Evolutionary conservation across 441 rosid genomes (phyloP).

Genomic region (Flueggea neowawraea): DNA sequence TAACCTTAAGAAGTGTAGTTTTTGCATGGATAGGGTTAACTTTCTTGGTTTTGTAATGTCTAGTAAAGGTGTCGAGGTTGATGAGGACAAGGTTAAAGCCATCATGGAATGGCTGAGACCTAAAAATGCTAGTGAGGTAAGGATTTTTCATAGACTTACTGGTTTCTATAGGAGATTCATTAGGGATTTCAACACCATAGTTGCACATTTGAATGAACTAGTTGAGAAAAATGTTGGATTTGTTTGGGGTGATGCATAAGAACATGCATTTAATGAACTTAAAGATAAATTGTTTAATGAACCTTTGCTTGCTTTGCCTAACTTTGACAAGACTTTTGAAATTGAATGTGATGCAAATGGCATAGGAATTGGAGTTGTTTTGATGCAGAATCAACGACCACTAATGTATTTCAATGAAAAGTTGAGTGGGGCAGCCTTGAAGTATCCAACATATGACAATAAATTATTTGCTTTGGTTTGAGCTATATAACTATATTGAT

Average conservation of each 20-base stretch:
- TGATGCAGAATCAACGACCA: not conserved
- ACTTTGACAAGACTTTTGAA: not conserved
- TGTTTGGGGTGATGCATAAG: not conserved
- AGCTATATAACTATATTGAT: no score
- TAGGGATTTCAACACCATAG: not conserved
- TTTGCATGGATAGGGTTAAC: not conserved
- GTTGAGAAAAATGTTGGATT: not conserved
- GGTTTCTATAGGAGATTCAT: constrained; percentile 2
- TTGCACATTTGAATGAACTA: not conserved
- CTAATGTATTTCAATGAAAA: constrained; percentile 5
- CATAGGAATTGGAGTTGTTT: not conserved
- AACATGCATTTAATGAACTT: not conserved
- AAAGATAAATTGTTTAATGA: not conserved
- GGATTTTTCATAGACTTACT: not conserved
- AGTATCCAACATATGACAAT: constrained; percentile 5
- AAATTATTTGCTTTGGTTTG: not conserved
- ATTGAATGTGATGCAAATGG: constrained; percentile 3
- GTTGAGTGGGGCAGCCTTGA: not conserved
- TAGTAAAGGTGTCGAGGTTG: constrained; percentile 1
- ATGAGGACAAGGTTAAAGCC: constrained; percentile 2
- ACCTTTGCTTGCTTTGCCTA: not conserved
- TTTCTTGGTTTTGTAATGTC: not conserved
- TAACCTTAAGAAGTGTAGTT: not conserved
- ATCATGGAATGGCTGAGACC: not conserved
- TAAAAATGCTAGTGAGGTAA: not conserved